Conservation (phyloP, 2,329 filamentous ascomycete species). For the Kalmusia sp. region DNA sequence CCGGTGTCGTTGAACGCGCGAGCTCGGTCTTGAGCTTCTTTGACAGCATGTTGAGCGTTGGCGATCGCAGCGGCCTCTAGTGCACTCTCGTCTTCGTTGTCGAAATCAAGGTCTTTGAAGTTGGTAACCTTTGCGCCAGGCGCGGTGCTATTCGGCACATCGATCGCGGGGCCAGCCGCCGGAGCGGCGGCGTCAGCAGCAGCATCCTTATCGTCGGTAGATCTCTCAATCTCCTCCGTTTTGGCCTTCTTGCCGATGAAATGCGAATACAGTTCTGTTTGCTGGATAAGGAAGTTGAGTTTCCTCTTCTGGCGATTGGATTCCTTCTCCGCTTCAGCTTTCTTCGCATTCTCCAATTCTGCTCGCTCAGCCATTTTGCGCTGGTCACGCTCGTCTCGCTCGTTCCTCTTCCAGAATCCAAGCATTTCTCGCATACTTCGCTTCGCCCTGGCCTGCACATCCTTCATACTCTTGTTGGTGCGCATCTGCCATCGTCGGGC, state of each 20-base stretch:
- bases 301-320: conserved; percentile 97
- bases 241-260: conserved; percentile 99
- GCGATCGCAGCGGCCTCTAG: conserved; percentile 87
- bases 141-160: conserved; percentile 56
- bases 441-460: conserved; percentile 95
- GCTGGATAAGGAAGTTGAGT: conserved; percentile 98
- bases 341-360: conserved; percentile 94
- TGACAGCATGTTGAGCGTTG: conserved; percentile 94
- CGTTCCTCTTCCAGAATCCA: conserved; percentile 98
- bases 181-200: conserved; percentile 52
- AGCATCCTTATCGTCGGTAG: conserved; percentile 74
- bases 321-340: conserved; percentile 96
- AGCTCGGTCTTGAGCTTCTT: conserved; percentile 91
- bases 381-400: conserved; percentile 93
- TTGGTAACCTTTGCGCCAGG: conserved; percentile 79
- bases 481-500: conserved; percentile 96
- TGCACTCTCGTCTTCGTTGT: conserved; percentile 87
- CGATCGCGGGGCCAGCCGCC: conserved; percentile 53
- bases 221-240: conserved; percentile 91
- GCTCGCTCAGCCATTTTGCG: conserved; percentile 94
- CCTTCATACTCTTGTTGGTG: conserved; percentile 98
- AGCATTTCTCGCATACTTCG: conserved; percentile 99
- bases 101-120: conserved; percentile 94
- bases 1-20: conserved; percentile 83
- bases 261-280: conserved; percentile 98